Evolutionary conservation across 2,329 filamentous ascomycete species (phyloP).

Genomic region (Neopestalotiopsis clavispora): DNA sequence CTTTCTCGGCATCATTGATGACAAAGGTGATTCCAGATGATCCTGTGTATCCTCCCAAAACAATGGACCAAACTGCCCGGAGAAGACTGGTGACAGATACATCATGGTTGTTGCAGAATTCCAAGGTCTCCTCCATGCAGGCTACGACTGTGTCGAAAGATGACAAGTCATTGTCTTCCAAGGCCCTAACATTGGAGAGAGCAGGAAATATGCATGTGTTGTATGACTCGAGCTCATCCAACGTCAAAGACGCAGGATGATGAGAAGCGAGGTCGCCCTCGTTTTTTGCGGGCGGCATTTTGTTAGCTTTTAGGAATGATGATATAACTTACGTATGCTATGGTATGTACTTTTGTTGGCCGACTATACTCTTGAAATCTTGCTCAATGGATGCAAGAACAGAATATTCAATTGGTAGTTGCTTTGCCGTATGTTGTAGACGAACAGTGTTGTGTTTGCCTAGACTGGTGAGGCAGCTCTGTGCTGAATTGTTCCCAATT

Average conservation of each 20-base stretch:
- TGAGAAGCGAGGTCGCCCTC: neutral
- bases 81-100: neutral
- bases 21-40: neutral
- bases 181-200: neutral
- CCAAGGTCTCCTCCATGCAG: neutral
- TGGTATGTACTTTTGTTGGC: neutral
- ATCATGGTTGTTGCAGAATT: constrained; percentile 6
- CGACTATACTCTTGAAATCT: neutral
- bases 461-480: neutral
- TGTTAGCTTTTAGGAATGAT: neutral
- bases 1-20: too few relatives aligned
- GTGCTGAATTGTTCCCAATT: neutral
- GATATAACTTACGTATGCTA: constrained; percentile 4
- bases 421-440: neutral
- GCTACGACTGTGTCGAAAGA: constrained; percentile 4
- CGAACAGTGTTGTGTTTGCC: neutral
- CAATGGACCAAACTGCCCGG: neutral
- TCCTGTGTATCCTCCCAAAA: constrained; percentile 7
- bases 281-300: constrained; percentile 5
- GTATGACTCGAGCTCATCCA: constrained; percentile 1
- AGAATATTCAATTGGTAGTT: neutral
- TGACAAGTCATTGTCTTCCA: neutral
- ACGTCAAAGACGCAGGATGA: neutral
- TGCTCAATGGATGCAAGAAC: neutral
- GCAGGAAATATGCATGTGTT: constrained; percentile 10